Evolutionary conservation across 78 protist genomes (phyloP).

Genomic region (Dictyostelium brefeldianum): DNA sequence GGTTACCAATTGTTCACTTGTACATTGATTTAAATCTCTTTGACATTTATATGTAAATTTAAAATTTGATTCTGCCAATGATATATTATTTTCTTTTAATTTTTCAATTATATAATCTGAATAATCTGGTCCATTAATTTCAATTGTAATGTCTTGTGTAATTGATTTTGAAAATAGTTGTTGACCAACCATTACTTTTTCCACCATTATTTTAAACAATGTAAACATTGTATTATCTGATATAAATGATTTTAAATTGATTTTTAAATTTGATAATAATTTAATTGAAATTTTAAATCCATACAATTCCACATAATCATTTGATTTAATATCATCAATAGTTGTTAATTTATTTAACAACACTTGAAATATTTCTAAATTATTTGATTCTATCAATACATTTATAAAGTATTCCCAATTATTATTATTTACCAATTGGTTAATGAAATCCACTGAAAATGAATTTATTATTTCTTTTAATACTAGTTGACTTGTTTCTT

Average conservation of each 20-base stretch:
- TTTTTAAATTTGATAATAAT: not conserved
- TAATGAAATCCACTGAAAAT: too few relatives aligned
- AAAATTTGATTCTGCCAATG: not conserved
- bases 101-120: not conserved
- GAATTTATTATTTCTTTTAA: too few relatives aligned
- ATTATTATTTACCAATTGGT: too few relatives aligned
- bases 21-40: not conserved
- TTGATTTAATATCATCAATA: too few relatives aligned
- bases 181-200: not conserved
- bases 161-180: not conserved
- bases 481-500: too few relatives aligned
- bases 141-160: not conserved
- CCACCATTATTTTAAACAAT: not conserved
- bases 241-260: not conserved
- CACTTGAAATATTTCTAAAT: too few relatives aligned
- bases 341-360: too few relatives aligned
- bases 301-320: not conserved
- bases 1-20: too few relatives aligned
- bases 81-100: not conserved
- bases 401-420: too few relatives aligned
- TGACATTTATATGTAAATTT: constrained; percentile 1
- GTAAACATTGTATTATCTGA: not conserved
- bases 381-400: too few relatives aligned
- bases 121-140: not conserved
- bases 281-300: not conserved